phyloP scores from a whole-genome alignment of 768 basidiomycete genomes.

The Lentinus brumalis region DNA sequence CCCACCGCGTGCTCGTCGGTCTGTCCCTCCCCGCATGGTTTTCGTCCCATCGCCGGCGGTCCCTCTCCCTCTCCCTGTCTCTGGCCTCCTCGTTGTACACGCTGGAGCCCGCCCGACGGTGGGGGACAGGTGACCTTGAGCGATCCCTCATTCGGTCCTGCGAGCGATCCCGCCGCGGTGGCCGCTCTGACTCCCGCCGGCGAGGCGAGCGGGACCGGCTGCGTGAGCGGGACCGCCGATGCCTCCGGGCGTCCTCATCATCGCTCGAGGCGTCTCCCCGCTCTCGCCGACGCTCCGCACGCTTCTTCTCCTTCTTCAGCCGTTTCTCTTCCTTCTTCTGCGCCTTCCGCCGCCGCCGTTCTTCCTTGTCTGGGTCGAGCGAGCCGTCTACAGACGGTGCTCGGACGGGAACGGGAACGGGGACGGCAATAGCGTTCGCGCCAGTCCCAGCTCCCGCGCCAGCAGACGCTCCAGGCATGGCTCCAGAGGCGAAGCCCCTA shows the following conservation, averaged over 20 bases:
- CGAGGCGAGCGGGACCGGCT: not conserved
- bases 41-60: slow-evolving; percentile 53
- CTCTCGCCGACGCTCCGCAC: slow-evolving; percentile 30
- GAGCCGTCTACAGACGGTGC: slow-evolving; percentile 10
- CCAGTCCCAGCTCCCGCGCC: slow-evolving; percentile 26
- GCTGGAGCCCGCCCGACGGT: slow-evolving; percentile 16
- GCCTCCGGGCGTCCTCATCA: slow-evolving; percentile 10
- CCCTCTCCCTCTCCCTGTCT: slow-evolving; percentile 43
- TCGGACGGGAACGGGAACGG: slow-evolving; percentile 24
- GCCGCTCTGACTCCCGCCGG: not conserved
- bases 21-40: slow-evolving; percentile 42
- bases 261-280: slow-evolving; percentile 16
- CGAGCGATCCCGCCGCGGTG: slow-evolving; percentile 8
- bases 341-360: slow-evolving; percentile 42
- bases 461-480: slow-evolving; percentile 14
- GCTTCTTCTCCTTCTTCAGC: slow-evolving; percentile 53
- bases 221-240: slow-evolving; percentile 32
- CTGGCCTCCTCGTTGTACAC: slow-evolving; percentile 37
- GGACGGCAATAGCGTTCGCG: slow-evolving; percentile 32
- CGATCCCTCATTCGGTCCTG: slow-evolving; percentile 14
- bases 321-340: slow-evolving; percentile 56
- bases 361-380: slow-evolving; percentile 34
- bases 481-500: slow-evolving; percentile 69
- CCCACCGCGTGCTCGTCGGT: slow-evolving; percentile 27
- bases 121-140: slow-evolving; percentile 20